phyloP scores from a whole-genome alignment of 176 grass and related monocot genomes.

The Dactylis glomerata region DNA sequence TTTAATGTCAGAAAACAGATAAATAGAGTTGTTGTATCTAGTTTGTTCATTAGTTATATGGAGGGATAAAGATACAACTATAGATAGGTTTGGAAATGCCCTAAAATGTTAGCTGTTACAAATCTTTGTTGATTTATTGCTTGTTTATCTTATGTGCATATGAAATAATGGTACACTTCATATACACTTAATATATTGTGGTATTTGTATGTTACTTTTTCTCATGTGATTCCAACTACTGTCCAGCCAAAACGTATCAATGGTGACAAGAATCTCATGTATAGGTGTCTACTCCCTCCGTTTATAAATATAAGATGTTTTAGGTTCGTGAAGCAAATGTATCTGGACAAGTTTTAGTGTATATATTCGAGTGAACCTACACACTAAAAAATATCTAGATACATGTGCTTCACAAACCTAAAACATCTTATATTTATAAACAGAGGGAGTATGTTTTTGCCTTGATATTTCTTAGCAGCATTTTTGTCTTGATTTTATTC shows the following conservation, averaged over 20 bases:
- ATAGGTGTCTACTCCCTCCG: too few species aligned
- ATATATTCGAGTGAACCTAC: too few species aligned
- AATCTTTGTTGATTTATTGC: neutral
- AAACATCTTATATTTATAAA: too few species aligned
- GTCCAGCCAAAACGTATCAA: neutral
- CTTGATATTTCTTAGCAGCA: neutral
- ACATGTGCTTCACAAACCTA: too few species aligned
- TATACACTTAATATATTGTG: neutral
- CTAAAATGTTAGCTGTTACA: neutral
- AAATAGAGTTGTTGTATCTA: neutral
- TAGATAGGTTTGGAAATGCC: neutral
- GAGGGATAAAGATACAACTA: neutral
- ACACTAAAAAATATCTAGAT: too few species aligned
- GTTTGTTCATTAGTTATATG: neutral
- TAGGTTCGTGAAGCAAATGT: too few species aligned
- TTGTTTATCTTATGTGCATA: neutral
- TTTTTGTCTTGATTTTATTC: neutral
- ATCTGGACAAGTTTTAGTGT: too few species aligned
- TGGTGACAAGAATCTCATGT: neutral
- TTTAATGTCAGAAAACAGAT: neutral
- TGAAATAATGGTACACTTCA: neutral
- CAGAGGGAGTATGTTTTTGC: neutral
- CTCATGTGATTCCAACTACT: conserved; percentile 11
- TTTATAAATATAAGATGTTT: too few species aligned
- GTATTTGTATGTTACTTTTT: neutral